Evolutionary conservation across 768 basidiomycete genomes (phyloP), one percentile per base, ranked within the genome.

Genomic region (Aureoboletus auriporus): DNA sequence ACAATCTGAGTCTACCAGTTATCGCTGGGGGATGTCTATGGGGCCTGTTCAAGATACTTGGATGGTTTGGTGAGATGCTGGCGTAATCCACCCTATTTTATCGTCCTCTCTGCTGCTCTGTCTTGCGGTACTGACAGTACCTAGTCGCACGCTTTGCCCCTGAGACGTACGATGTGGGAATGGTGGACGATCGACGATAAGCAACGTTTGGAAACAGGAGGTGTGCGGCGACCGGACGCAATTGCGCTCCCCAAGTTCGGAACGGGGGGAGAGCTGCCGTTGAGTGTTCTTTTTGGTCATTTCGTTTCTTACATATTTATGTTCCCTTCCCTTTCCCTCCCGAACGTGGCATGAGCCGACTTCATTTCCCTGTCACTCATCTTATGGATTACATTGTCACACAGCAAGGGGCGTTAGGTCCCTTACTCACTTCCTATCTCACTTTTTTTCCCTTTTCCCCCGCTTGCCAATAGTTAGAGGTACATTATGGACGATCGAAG

Each of bases 1-100:
- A 96, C 62, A 95, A 96, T 63, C 66, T 96, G 23, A 94, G 90
- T 8, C 69, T 96, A 23, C 93, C 93, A 5, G 83, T 95, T 61
- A 80, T 94, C 47, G 84, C 90, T 6, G 93, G 93, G 3, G 87
- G 81, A 2, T 75, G 79, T 55, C 63, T 84, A 28, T 84, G 80
- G 80, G 73, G 71, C 4, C 72, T 79, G 20, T 74, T 75, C 68
- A 74, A 71, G 54, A 50, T 69, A 14, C 58, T 75, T 4, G 69
- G 68, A 34, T 71, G 62, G 59, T 52, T 77, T 3, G 66, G 54
- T 28, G 13, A 44, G 29, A 26, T 62, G 20, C 31, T 62, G 34
- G 57, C 44, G 46, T 66, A 42, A 49, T 31, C 17, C 27, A 23
- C 14, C 14, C 23, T 3, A 26, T 36, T 11, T 16, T 42, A 16